Evolutionary conservation across 352 stramenopile genomes (phyloP), one percentile per base, ranked within the genome.

Genomic region (Phytophthora agathidicida): DNA sequence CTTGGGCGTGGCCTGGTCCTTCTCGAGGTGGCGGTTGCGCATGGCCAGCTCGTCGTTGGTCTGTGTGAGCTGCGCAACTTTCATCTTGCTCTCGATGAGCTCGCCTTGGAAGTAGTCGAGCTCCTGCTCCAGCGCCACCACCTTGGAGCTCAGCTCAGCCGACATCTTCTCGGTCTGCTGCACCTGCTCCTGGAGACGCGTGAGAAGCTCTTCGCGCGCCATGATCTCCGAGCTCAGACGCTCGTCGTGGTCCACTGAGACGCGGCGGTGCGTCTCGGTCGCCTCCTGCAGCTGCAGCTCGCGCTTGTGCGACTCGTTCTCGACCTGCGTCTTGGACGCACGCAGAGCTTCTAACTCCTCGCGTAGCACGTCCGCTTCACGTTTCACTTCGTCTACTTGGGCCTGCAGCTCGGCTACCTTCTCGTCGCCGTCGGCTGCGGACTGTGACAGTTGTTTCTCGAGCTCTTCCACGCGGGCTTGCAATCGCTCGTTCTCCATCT

Each of bases 101-200:
- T 94, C 84, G 54, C 71, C 67, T 53, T 92, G 84, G 68, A 90
- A 94, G 61, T 91, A 91, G 47, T 90, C 80, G 51, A 91, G 89
- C 63, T 93, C 84, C 48, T 88, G 73, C 61, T 89, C 66, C 8
- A 93, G 69, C 41, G 73, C 50, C 22, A 79, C 65, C 44, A 73
- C 67, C 32, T 77, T 58, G 23, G 71, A 61, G 27, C 77, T 62
- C 35, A 68, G 54, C 8, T 79, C 71, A 6, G 61, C 68, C 6
- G 63, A 72, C 24, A 72, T 30, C 11, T 59, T 68, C 35, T 72
- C 57, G 4, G 63, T 68, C 41, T 79, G 60, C 13, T 73, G 52
- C 20, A 61, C 44, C 26, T 85, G 64, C 11, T 77, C 57, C 26
- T 80, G 73, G 13, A 79, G 68, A 19, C 69, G 73, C 24, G 58